Conservation (phyloP, 805 yeast species). For the Suhomyces sp. region DNA sequence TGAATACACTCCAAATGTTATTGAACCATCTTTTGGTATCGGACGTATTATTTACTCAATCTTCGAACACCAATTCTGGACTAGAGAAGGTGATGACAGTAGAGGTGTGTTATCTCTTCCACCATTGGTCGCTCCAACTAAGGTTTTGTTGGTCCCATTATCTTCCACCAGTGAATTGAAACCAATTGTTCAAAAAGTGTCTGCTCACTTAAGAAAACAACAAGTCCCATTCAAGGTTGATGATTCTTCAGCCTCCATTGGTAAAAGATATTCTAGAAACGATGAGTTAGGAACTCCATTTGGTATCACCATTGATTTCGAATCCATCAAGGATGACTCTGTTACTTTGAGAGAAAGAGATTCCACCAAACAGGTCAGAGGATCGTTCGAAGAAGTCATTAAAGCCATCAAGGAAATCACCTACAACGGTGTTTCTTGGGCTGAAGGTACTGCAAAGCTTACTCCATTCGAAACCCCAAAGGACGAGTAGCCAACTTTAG, state of each 20-base stretch:
- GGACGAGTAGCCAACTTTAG: no score
- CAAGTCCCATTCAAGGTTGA: constrained; percentile 95
- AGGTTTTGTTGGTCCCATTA: constrained; percentile 92
- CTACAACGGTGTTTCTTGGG: constrained; percentile 76
- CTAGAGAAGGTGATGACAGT: constrained; percentile 87
- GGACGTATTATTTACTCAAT: constrained; percentile 94
- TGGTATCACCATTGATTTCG: constrained; percentile 96
- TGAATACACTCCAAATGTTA: constrained; percentile 94
- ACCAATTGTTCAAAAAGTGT: constrained; percentile 70
- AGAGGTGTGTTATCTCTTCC: constrained; percentile 85
- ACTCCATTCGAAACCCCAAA: constrained; percentile 71
- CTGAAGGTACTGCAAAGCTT: constrained; percentile 74
- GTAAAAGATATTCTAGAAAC: constrained; percentile 96
- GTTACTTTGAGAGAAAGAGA: constrained; percentile 97
- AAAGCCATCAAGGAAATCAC: constrained; percentile 75
- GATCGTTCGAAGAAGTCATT: constrained; percentile 67
- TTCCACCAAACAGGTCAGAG: constrained; percentile 94
- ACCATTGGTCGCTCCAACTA: constrained; percentile 96
- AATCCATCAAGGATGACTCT: constrained; percentile 80
- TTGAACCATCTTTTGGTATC: constrained; percentile 98
- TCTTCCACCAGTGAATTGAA: constrained; percentile 78
- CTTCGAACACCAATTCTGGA: constrained; percentile 94
- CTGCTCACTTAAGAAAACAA: constrained; percentile 67
- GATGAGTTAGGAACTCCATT: constrained; percentile 99
- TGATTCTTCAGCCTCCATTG: constrained; percentile 95